Base-by-base conservation (phyloP, 176 grass and related monocot genomes). In the Musa itinerans region DNA sequence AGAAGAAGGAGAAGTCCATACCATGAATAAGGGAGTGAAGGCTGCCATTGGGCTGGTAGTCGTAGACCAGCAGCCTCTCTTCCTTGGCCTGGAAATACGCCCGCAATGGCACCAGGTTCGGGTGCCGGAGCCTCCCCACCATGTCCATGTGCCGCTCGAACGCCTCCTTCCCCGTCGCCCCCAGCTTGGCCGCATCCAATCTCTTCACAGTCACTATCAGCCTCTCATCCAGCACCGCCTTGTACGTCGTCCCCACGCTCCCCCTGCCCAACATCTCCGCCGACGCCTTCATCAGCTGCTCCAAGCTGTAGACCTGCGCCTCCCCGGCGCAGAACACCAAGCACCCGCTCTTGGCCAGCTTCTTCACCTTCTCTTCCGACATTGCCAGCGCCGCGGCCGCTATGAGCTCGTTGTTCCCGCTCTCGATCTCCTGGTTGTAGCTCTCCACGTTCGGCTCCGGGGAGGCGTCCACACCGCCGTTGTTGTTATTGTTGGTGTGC, bases 81-180 rank as follows among this genome's bases (percentile, higher is more conserved):
- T 99, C 91, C 80, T 99, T 99, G 1, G 96, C 91, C 79, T 99
- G 96, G 76, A 99, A 99, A 78, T 89, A 99, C 0, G 96, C 89
- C 12, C 88, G 82, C 29, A 99, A 81, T 0, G 90, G 80, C 48
- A 99, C 96, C 53, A 99, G 78, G 79, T 99, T 99, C 0, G 90
- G 90, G 78, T 99, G 96, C 68, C 91, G 84, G 25, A 99, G 86
- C 71, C 89, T 89, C 1, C 96, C 96, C 20, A 94, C 89, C 0
- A 77, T 86, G 14, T 95, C 96, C 96, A 99, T 99, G 85, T 95
- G 87, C 80, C 81, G 89, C 73, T 99, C 96, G 62, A 99, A 99
- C 51, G 81, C 63, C 79, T 94, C 91, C 10, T 87, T 81, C 48
- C 88, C 96, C 0, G 83, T 81, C 0, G 80, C 77, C 21, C 84